These are phyloP conservation scores for Paramyrothecium roridum DNA, from an alignment of 2,329 filamentous ascomycete genomes.

Conservation along the genomic window DNA sequence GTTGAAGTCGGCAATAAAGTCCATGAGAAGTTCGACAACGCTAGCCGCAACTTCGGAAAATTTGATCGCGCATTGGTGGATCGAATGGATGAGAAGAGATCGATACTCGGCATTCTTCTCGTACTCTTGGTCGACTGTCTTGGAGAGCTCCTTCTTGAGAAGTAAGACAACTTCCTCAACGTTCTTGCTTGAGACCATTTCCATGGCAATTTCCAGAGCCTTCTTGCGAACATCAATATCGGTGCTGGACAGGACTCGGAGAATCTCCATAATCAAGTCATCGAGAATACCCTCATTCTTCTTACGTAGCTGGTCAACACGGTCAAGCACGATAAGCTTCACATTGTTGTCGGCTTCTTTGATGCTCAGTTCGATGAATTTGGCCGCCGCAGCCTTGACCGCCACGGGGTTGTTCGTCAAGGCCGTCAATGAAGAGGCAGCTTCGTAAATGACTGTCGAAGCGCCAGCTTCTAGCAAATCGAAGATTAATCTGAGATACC, in stretches of 20 bases:
- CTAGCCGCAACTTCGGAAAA: conserved; percentile 97
- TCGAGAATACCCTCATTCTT: conserved; percentile 90
- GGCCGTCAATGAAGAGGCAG: conserved; percentile 88
- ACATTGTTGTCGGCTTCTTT: conserved; percentile 99
- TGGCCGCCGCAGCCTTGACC: conserved; percentile 91
- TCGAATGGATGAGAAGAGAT: conserved; percentile 91
- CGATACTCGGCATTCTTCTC: conserved; percentile 97
- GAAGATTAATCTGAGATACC: conserved; percentile 92
- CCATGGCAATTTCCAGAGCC: conserved; percentile 82
- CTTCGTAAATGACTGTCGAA: conserved; percentile 96
- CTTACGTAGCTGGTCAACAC: conserved; percentile 81
- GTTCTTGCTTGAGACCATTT: conserved; percentile 99
- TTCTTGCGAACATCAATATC: conserved; percentile 96
- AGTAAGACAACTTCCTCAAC: conserved; percentile 96
- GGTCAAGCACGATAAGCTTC: conserved; percentile 94
- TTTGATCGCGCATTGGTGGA: conserved; percentile 98
- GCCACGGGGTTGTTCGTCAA: conserved; percentile 96
- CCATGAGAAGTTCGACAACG: conserved; percentile 95
- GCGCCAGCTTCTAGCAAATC: conserved; percentile 90
- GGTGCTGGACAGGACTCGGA: conserved; percentile 89
- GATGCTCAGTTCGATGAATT: conserved; percentile 95
- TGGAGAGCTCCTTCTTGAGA: conserved; percentile 94
- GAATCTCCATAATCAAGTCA: conserved; percentile 93
- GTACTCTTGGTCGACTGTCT: conserved; percentile 97
- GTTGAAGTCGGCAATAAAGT: conserved; percentile 98